Base-by-base conservation (phyloP, 805 yeast genomes). In the Saturnispora gosingensis region DNA sequence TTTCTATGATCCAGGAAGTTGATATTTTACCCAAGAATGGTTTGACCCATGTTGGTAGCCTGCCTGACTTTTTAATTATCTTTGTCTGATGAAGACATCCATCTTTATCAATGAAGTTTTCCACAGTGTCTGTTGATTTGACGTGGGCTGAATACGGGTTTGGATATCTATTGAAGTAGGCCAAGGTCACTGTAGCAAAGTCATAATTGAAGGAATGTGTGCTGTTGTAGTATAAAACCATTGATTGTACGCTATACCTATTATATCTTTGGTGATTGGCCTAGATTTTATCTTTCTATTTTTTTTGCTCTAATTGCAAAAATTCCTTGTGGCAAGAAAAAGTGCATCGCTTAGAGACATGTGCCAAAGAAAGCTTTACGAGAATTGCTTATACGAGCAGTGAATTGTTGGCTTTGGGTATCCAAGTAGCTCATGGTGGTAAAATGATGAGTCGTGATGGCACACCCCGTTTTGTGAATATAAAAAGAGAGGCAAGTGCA, bases 101-200 rank as follows among this genome's bases (percentile, higher is more conserved):
- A 10, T 79, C 70, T 1, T 62, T 56, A 55, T 83, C 88, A 18
- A 88, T 72, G 54, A 70, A 65, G 48, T 77, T 70, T 34, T 80
- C 80, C 15, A 90, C 63, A 2, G 95, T 85, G 64, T 90, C 98
- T 27, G 81, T 81, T 7, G 95, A 84, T 35, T 83, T 71, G 11
- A 91, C 97, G 69, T 91, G 97, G 9, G 79, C 71, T 16, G 97
- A 83, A 64, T 75, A 89, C 2, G 98, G 98, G 64, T 83, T 82
- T 13, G 83, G 83, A 58, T 82, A 83, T 58, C 83, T 71, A 68
- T 81, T 82, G 68, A 87, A 82, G 63, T 84, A 83, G 1, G 95
- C 95, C 46, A 82, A 70, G 1, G 88, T 75, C 3, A 86, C 88
- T 0, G 91, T 83, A 47, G 74, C 73, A 60, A 89, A 89, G 58